phyloP scores from a whole-genome alignment of 106 monocot species.

The Acorus calamus region DNA sequence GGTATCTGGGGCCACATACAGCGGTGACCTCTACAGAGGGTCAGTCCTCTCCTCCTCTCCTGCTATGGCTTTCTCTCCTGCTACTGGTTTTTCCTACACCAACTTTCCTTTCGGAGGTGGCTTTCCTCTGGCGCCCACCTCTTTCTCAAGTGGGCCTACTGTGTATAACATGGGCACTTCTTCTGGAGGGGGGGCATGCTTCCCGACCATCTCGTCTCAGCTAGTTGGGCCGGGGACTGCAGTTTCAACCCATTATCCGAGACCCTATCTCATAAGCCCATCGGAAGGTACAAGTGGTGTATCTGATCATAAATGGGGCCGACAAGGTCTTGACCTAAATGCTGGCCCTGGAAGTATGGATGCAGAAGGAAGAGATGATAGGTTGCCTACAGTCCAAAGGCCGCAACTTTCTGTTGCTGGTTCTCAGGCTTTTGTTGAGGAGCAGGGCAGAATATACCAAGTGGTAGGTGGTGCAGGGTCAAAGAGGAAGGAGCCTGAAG shows the following conservation, averaged over 20 bases:
- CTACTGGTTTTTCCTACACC: slow-evolving; percentile 37
- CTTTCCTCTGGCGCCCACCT: slow-evolving; percentile 28
- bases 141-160: slow-evolving; percentile 25
- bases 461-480: slow-evolving; percentile 15
- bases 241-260: slow-evolving; percentile 21
- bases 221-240: slow-evolving; percentile 24
- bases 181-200: slow-evolving; percentile 22
- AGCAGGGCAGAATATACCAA: slow-evolving; percentile 35
- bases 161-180: slow-evolving; percentile 18
- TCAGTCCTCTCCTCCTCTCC: slow-evolving; percentile 28
- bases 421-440: slow-evolving; percentile 39
- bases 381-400: slow-evolving; percentile 15
- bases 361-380: slow-evolving; percentile 30
- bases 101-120: slow-evolving; percentile 32
- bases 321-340: slow-evolving; percentile 67
- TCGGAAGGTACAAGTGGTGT: slow-evolving; percentile 38
- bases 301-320: slow-evolving; percentile 39
- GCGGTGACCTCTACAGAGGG: slow-evolving; percentile 35
- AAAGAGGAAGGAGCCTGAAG: slow-evolving; percentile 70
- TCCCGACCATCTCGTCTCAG: slow-evolving; percentile 38
- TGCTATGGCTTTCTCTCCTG: slow-evolving; percentile 29
- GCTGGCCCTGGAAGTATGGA: slow-evolving; percentile 45
- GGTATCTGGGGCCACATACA: slow-evolving; percentile 16
- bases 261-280: slow-evolving; percentile 34
- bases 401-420: slow-evolving; percentile 22